A percentile compares a stretch with the other conserved stretches of the same genome.
phyloP scores from a whole-genome alignment of 2,329 filamentous ascomycete species.

The Phoma herbarum region DNA sequence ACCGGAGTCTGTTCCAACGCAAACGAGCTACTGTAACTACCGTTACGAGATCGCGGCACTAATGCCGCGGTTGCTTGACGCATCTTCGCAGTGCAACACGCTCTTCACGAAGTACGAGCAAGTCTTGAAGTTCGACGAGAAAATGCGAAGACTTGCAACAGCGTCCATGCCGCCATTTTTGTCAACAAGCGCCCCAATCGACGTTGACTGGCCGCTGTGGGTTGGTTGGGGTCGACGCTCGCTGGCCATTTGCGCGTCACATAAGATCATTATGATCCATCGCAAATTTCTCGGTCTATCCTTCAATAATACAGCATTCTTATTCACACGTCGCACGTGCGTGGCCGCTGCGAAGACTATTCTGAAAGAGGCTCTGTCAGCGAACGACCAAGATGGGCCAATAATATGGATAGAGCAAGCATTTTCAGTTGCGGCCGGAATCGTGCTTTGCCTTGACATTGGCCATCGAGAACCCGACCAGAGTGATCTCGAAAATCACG shows the following conservation, averaged over 20 bases:
- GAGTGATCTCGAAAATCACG: slow-evolving; percentile 22
- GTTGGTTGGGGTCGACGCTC: slow-evolving; percentile 51
- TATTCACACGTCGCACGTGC: slow-evolving; percentile 52
- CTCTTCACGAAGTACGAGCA: slow-evolving; percentile 54
- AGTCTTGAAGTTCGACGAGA: slow-evolving; percentile 51
- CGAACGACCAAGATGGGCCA: slow-evolving; percentile 44
- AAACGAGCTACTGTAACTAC: slow-evolving; percentile 48
- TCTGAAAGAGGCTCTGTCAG: slow-evolving; percentile 48
- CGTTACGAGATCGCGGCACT: slow-evolving; percentile 50
- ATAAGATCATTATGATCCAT: slow-evolving; percentile 57
- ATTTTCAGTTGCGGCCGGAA: slow-evolving; percentile 53
- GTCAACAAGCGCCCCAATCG: slow-evolving; percentile 38
- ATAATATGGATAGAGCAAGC: slow-evolving; percentile 54
- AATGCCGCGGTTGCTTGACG: slow-evolving; percentile 52
- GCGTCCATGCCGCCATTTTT: slow-evolving; percentile 48
- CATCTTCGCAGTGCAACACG: slow-evolving; percentile 46
- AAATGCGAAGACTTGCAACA: slow-evolving; percentile 49
- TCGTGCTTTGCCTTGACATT: slow-evolving; percentile 52
- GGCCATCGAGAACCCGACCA: slow-evolving; percentile 40
- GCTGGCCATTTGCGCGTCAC: slow-evolving; percentile 50
- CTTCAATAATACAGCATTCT: slow-evolving; percentile 51
- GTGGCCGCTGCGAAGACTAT: slow-evolving; percentile 54
- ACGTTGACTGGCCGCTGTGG: slow-evolving; percentile 48
- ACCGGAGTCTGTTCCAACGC: slow-evolving; percentile 35
- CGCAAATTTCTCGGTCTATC: slow-evolving; percentile 51